phyloP scores from a whole-genome alignment of 169 alveolate species.

The Amoebophrya sp. region DNA sequence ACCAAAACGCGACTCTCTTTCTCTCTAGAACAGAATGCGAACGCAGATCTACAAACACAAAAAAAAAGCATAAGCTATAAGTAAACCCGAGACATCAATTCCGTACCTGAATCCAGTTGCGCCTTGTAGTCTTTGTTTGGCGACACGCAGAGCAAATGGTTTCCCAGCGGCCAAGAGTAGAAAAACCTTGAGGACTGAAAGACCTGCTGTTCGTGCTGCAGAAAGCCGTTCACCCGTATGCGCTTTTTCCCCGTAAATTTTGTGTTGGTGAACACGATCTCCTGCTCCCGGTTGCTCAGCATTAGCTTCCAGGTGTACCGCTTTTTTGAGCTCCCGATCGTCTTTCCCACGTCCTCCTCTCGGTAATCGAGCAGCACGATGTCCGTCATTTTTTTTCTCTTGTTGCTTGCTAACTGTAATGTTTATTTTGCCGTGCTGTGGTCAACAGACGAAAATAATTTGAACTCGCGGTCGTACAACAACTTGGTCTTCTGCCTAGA shows the following conservation, averaged over 20 bases:
- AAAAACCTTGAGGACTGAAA: neutral
- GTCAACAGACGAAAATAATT: no score
- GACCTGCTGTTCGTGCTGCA: neutral
- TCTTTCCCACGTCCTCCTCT: neutral
- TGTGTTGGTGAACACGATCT: neutral
- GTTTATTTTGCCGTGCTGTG: no score
- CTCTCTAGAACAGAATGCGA: no score
- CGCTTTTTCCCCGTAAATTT: neutral
- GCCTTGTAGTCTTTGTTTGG: neutral
- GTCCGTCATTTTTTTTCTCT: no score
- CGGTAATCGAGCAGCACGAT: neutral
- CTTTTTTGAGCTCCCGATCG: neutral
- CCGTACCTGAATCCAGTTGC: neutral
- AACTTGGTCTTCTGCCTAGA: no score
- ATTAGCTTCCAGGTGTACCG: neutral
- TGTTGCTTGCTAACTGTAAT: no score
- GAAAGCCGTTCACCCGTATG: neutral
- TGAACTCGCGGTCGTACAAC: no score
- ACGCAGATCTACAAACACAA: no score
- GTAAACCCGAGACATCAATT: no score
- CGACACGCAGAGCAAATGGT: neutral
- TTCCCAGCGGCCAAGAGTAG: neutral
- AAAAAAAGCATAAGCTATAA: no score
- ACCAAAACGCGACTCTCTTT: no score
- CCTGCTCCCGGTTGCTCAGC: neutral